Evolutionary conservation across 2,329 filamentous ascomycete genomes (phyloP).

Genomic region (Ophiostoma sp.): DNA sequence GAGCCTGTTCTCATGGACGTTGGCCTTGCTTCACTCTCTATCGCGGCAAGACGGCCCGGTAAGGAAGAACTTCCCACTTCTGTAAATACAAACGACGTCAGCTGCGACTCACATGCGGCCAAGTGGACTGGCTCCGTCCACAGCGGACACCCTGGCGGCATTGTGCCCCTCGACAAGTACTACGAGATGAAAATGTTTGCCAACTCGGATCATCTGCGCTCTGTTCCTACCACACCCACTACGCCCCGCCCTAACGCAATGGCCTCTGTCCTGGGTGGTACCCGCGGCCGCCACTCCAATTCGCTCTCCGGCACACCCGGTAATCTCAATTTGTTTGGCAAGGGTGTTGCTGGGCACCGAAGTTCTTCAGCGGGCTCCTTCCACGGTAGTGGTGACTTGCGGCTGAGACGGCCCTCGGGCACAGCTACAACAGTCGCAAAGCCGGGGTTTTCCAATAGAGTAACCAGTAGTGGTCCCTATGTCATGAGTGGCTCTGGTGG

Average conservation of each 20-base stretch:
- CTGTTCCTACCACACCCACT: slow-evolving; percentile 36
- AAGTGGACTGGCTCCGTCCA: slow-evolving; percentile 19
- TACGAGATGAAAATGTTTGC: slow-evolving; percentile 73
- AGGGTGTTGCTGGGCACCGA: slow-evolving; percentile 35
- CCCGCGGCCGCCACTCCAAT: slow-evolving; percentile 42
- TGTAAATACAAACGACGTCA: slow-evolving; percentile 15
- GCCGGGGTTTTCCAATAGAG: not conserved
- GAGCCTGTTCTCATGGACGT: slow-evolving; percentile 89
- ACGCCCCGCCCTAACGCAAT: slow-evolving; percentile 33
- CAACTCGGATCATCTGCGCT: slow-evolving; percentile 66
- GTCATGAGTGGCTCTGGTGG: slow-evolving; percentile 22
- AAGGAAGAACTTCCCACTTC: slow-evolving; percentile 32
- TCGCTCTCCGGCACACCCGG: slow-evolving; percentile 36
- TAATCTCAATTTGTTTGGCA: slow-evolving; percentile 28
- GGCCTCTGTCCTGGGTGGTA: slow-evolving; percentile 31
- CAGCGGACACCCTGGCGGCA: slow-evolving; percentile 25
- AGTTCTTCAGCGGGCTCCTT: slow-evolving; percentile 44
- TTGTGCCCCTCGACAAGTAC: slow-evolving; percentile 51
- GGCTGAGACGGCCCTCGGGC: slow-evolving; percentile 22
- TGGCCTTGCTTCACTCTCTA: slow-evolving; percentile 81
- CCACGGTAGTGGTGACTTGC: slow-evolving; percentile 31
- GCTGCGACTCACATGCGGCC: slow-evolving; percentile 22
- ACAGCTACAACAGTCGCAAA: slow-evolving; percentile 16
- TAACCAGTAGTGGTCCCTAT: slow-evolving; percentile 12
- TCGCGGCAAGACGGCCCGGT: slow-evolving; percentile 63